Percentiles rank a stretch among this genome's conserved stretches.
Conservation (phyloP, 768 basidiomycete species). For the Psilocybe cyanescens region DNA sequence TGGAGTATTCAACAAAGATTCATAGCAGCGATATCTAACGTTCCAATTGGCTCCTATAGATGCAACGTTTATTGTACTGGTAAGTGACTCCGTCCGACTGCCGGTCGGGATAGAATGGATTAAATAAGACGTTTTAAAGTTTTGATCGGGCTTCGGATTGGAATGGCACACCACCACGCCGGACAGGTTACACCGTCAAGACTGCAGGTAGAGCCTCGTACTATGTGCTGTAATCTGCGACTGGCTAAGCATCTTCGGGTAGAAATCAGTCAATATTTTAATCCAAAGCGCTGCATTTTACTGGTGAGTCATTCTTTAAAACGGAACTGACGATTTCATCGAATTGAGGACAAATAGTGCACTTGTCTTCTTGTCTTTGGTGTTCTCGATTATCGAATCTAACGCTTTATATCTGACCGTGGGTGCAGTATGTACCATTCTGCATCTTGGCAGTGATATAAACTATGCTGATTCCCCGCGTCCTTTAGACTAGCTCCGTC, state of each 20-base stretch:
- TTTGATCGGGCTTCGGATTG: conserved; percentile 1
- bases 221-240: not conserved
- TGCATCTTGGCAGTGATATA: not conserved
- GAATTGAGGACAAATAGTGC: not conserved
- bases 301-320: not conserved
- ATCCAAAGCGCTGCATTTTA: conserved; percentile 2
- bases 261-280: not conserved
- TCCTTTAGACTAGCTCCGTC: not conserved
- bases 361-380: not conserved
- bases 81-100: not conserved
- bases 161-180: not conserved
- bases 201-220: not conserved
- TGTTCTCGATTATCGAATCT: not conserved
- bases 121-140: not conserved
- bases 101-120: no score
- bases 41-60: not conserved
- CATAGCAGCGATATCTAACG: no score
- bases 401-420: not conserved
- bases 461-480: not conserved
- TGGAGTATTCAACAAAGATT: not conserved
- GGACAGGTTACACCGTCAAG: not conserved
- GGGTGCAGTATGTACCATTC: not conserved
- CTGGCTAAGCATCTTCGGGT: not conserved
- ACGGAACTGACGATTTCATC: not conserved
- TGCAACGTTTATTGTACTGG: conserved; percentile 1